phyloP scores from a whole-genome alignment of 2,329 filamentous ascomycete genomes.

The Penicillium sp. region DNA sequence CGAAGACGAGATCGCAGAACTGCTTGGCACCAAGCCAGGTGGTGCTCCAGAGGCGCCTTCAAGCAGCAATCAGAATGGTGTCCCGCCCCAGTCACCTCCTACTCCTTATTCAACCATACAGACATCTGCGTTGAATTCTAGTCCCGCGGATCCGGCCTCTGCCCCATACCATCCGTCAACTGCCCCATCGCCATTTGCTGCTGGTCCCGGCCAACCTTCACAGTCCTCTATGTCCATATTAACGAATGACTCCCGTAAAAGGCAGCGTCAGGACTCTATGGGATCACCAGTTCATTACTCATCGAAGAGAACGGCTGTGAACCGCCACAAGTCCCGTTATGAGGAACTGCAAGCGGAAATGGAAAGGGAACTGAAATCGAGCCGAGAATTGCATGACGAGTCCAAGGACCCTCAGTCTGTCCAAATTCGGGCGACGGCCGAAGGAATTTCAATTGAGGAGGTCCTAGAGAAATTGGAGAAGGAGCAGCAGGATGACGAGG shows the following conservation, averaged over 20 bases:
- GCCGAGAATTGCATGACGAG: conserved; percentile 5
- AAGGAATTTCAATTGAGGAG: conserved; percentile 5
- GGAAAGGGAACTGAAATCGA: conserved; percentile 2
- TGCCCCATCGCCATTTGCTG: conserved; percentile 19
- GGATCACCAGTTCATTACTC: conserved; percentile 8
- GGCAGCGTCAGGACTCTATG: conserved; percentile 18
- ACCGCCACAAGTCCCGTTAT: conserved; percentile 9
- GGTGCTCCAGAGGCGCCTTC: not conserved
- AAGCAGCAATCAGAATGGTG: not conserved
- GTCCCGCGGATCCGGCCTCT: conserved; percentile 1
- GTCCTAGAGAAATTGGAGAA: conserved; percentile 27
- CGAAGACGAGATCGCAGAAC: not conserved
- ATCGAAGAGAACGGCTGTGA: conserved; percentile 16
- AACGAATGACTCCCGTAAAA: conserved; percentile 16
- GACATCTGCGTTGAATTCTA: not conserved
- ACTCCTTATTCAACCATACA: not conserved
- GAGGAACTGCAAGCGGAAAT: conserved; percentile 11
- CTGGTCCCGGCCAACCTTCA: not conserved
- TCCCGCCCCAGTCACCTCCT: not conserved
- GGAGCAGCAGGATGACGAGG: conserved; percentile 27
- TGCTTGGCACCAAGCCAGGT: not conserved
- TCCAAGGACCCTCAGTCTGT: conserved; percentile 9
- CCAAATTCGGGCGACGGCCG: not conserved
- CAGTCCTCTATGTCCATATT: not conserved
- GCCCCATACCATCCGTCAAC: conserved; percentile 17